Evolutionary conservation across 257 asterid genomes (phyloP).

Genomic region (Solanum virginianum): DNA sequence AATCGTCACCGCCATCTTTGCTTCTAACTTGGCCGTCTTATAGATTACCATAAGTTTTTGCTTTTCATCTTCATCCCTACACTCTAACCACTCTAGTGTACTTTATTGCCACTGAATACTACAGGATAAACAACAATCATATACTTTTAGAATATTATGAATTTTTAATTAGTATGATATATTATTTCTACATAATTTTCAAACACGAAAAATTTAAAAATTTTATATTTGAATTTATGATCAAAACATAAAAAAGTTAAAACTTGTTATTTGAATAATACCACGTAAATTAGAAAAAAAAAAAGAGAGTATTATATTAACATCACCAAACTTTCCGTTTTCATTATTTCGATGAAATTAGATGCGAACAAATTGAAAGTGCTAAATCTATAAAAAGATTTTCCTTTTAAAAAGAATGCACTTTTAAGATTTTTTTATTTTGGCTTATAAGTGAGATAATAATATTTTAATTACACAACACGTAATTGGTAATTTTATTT

Average conservation of each 20-base stretch:
- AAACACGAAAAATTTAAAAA: neutral
- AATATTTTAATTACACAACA: neutral
- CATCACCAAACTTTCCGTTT: neutral
- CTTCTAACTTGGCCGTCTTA: too few species aligned
- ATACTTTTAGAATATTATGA: neutral
- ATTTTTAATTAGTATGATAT: too few species aligned
- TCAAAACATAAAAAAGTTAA: neutral
- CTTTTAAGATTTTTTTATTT: neutral
- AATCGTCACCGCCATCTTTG: too few species aligned
- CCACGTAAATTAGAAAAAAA: too few species aligned
- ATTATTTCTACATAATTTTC: too few species aligned
- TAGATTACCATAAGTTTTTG: too few species aligned
- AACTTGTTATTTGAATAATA: neutral
- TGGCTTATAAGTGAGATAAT: neutral
- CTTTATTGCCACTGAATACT: too few species aligned
- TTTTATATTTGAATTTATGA: neutral
- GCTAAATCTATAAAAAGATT: neutral
- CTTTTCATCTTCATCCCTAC: too few species aligned
- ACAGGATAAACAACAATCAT: too few species aligned
- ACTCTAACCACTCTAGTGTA: too few species aligned
- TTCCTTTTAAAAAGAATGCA: neutral
- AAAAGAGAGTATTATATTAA: neutral
- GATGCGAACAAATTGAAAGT: neutral
- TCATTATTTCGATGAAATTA: neutral
- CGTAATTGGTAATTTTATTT: neutral